Conservation (phyloP, 2,329 filamentous ascomycete species). For the Pseudopyricularia cyperi region DNA sequence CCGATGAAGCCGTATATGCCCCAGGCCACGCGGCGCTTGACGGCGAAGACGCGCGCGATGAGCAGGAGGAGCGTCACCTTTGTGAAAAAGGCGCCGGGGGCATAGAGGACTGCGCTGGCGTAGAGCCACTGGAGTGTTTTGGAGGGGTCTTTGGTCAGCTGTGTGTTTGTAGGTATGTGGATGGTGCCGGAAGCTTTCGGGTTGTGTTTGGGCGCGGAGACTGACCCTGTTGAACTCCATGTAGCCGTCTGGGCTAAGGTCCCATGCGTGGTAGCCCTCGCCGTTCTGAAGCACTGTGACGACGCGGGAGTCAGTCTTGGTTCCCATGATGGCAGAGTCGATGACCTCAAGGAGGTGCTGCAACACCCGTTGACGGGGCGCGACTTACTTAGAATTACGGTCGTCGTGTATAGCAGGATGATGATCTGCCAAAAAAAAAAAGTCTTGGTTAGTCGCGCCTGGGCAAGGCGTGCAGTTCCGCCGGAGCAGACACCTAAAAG, state of each 20-base stretch:
- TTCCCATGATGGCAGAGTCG: not conserved
- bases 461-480: no score
- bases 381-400: no score
- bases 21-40: conserved; percentile 6
- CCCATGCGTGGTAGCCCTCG: not conserved
- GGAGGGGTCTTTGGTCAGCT: no score
- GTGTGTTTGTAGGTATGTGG: no score
- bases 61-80: conserved; percentile 13
- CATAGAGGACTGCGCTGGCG: conserved; percentile 9
- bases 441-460: no score
- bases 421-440: no score
- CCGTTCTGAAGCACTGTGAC: not conserved
- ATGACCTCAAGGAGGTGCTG: not conserved
- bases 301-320: not conserved
- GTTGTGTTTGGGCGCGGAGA: not conserved
- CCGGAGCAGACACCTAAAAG: no score
- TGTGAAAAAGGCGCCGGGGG: conserved; percentile 9
- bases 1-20: conserved; percentile 9
- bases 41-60: conserved; percentile 12
- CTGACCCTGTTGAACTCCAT: not conserved
- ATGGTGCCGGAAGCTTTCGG: not conserved
- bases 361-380: no score
- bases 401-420: no score
- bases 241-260: not conserved
- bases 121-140: conserved; percentile 5